Base-by-base conservation (phyloP, 2,329 filamentous ascomycete genomes). In the Colletotrichum magnum region DNA sequence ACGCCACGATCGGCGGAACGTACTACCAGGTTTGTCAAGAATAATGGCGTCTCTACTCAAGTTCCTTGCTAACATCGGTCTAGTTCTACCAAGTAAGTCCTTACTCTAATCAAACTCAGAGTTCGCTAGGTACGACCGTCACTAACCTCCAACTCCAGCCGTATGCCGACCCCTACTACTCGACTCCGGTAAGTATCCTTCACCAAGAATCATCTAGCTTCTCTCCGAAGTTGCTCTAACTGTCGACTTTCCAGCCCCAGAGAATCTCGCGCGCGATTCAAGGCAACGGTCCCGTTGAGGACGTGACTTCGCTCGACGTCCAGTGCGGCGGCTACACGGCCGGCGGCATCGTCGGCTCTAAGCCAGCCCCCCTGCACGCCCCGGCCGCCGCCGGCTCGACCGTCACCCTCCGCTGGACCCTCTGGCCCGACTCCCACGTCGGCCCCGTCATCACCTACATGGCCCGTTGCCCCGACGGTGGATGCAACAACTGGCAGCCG, bases 361-460 rank as follows among this genome's bases (percentile, higher is more conserved):
- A 77, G 28, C 88, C 88, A 5, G 88, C 88, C 2, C 75, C 84
- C 4, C 81, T 90, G 0, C 86, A 88, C 70, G 88, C 87, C 2
- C 76, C 83, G 0, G 87, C 81, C 5, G 80, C 84, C 5, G 87
- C 88, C 3, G 88, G 88, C 2, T 85, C 83, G 2, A 82, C 80
- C 0, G 85, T 90, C 43, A 84, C 82, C 10, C 80, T 90, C 3
- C 79, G 79, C 63, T 90, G 88, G 88, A 90, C 87, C 5, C 73
- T 84, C 2, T 85, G 83, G 82, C 82, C 83, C 0, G 82, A 84
- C 7, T 84, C 79, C 5, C 87, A 88, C 68, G 79, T 86, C 36
- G 88, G 88, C 0, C 87, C 88, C 1, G 76, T 85, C 1, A 79
- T 90, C 64, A 90, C 88, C 1, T 90, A 90, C 74, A 88, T 90